These are phyloP conservation scores for Pseudogymnoascus verrucosus DNA, from an alignment of 2,329 filamentous ascomycete species.

Conservation along the genomic window DNA sequence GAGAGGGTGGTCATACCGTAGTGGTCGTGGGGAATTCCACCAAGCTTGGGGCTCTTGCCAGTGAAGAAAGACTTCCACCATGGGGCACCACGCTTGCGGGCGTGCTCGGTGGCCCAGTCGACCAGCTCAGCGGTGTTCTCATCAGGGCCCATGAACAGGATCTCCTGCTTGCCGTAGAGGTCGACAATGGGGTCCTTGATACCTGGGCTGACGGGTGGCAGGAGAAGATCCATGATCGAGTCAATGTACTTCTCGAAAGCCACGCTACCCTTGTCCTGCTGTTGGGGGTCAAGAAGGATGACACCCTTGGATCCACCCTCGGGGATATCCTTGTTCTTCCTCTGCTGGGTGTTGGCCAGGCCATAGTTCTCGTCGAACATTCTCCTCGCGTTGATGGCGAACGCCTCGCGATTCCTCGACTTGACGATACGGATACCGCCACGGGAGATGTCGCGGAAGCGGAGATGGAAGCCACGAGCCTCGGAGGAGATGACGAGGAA, in stretches of 20 bases:
- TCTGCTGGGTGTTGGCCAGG: constrained; percentile 94
- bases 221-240: constrained; percentile 88
- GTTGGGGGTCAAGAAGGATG: constrained; percentile 83
- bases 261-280: constrained; percentile 85
- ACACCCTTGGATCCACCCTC: constrained; percentile 98
- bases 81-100: constrained; percentile 73
- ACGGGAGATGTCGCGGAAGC: constrained; percentile 93
- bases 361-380: constrained; percentile 99
- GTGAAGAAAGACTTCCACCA: constrained; percentile 99
- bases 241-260: constrained; percentile 99
- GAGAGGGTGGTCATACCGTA: constrained; percentile 98
- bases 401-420: constrained; percentile 91
- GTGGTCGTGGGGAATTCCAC: constrained; percentile 89
- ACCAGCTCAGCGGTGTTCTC: constrained; percentile 98
- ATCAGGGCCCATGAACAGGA: constrained; percentile 96
- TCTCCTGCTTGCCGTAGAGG: constrained; percentile 88
- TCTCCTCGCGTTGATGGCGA: constrained; percentile 90
- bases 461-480: constrained; percentile 92
- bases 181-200: constrained; percentile 99
- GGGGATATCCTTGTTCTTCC: constrained; percentile 99
- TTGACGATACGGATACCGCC: constrained; percentile 98
- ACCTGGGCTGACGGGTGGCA: constrained; percentile 82
- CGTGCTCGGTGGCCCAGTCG: constrained; percentile 97
- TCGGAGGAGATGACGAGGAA: constrained; percentile 97
- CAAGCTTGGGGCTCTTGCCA: constrained; percentile 90